Base-by-base conservation (phyloP, 2,329 filamentous ascomycete genomes). In the Paraphoma chrysanthemicola region DNA sequence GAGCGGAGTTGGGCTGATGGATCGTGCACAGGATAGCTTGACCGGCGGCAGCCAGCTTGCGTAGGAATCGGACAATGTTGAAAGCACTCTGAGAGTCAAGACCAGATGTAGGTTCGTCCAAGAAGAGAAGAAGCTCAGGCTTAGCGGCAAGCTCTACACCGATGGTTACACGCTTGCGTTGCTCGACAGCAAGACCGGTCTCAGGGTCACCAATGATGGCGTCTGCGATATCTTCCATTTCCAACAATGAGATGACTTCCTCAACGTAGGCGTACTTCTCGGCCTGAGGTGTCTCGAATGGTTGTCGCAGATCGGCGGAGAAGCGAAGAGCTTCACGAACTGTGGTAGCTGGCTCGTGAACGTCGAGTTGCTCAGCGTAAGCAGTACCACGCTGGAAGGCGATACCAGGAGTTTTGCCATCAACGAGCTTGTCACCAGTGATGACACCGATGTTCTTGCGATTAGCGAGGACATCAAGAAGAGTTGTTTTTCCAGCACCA, bases 11-110 rank as follows among this genome's bases (percentile, higher is more conserved):
- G 1, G 93, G 92, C 73, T 96, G 93, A 74, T 96, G 93, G 61
- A 96, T 96, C 0, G 93, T 96, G 78, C 92, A 96, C 3, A 96
- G 84, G 64, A 96, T 92, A 9, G 92, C 92, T 72, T 96, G 93
- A 1, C 92, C 93, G 2, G 90, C 90, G n/a, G 84, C 82, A 48
- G 90, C 88, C 6, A 92, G 83, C 78, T 92, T 92, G 67, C 86
- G 87, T n/a, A 93, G 80, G 81, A 92, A 91, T 33, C 89, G 87
- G 28, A 91, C 87, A 63, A 92, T 92, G 75, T 91, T 91, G 80
- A 89, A 92, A 16, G 90, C 89, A 54, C 84, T 87, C 72, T 91
- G 88, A 30, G 84, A 87, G 70, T 91, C 88, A 1, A 93, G 85
- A 53, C 90, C 90, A 2, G 87, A 90, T 0, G 90, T 93, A 0